Evolutionary conservation across 306 rosid species (phyloP).

Genomic region (Cicer arietinum): DNA sequence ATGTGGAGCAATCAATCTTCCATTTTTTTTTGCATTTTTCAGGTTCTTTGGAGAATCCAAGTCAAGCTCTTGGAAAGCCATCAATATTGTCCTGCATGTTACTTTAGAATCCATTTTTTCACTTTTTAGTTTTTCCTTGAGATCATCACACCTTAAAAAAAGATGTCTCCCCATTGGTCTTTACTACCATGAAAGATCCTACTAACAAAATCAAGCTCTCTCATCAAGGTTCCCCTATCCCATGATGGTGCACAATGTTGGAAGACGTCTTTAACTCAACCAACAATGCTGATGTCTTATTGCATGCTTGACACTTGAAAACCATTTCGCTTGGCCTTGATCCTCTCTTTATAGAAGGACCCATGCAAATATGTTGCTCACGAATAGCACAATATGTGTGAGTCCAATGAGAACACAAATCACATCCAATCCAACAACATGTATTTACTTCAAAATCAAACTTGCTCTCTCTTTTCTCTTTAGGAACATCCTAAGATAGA

Average conservation of each 20-base stretch:
- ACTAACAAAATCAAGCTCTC: slow-evolving; percentile 94
- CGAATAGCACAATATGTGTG: slow-evolving; percentile 98
- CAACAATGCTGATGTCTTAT: slow-evolving; percentile 90
- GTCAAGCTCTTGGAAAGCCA: slow-evolving; percentile 92
- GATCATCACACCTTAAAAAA: slow-evolving; percentile 83
- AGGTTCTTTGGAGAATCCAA: slow-evolving; percentile 69
- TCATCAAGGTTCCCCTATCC: slow-evolving; percentile 82
- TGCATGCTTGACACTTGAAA: slow-evolving; percentile 94
- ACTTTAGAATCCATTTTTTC: slow-evolving; percentile 66
- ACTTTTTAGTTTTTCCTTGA: slow-evolving; percentile 74
- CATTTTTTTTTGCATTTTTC: slow-evolving; percentile 79
- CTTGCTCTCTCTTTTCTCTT: slow-evolving; percentile 54
- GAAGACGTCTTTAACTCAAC: slow-evolving; percentile 98
- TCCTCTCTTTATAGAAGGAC: slow-evolving; percentile 74
- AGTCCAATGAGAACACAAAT: slow-evolving; percentile 95
- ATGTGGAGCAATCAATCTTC: slow-evolving; percentile 86
- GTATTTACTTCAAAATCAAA: slow-evolving; percentile 98
- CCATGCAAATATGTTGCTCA: slow-evolving; percentile 80
- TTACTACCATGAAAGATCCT: slow-evolving; percentile 91
- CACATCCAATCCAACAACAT: slow-evolving; percentile 98
- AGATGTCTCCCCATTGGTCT: slow-evolving; percentile 82
- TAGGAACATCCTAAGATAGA: too few relatives aligned
- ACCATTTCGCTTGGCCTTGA: slow-evolving; percentile 87
- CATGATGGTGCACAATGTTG: slow-evolving; percentile 95
- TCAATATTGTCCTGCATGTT: slow-evolving; percentile 78